Evolutionary conservation across 306 rosid genomes (phyloP).

Genomic region (Senna tora): DNA sequence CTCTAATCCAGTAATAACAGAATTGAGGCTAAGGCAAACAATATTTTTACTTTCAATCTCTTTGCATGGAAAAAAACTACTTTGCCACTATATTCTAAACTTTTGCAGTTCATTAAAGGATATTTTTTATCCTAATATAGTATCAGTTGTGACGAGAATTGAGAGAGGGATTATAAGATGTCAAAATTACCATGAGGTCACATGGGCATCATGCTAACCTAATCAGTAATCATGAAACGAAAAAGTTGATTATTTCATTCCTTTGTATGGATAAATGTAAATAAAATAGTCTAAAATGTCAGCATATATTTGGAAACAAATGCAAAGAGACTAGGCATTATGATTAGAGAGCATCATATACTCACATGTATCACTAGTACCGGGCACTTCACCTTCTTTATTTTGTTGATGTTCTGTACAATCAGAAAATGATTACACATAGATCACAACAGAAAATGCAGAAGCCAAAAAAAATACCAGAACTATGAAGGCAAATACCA

Average conservation of each 20-base stretch:
- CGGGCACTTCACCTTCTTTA: conserved; percentile 69
- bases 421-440: background rate
- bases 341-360: conserved; percentile 7
- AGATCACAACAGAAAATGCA: conserved; percentile 16
- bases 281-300: background rate
- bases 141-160: background rate
- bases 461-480: background rate
- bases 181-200: background rate
- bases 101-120: background rate
- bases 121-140: too few species aligned
- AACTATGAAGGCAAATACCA: too few species aligned
- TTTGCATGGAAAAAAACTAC: background rate
- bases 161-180: background rate
- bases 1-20: background rate
- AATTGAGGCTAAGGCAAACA: background rate
- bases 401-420: conserved; percentile 71
- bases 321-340: conserved; percentile 6
- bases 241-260: background rate
- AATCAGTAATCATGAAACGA: background rate
- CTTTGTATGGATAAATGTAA: background rate
- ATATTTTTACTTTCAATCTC: too few species aligned
- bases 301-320: background rate
- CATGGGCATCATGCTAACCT: background rate
- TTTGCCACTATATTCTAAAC: background rate
- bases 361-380: conserved; percentile 82